Base-by-base conservation (phyloP, 2,329 filamentous ascomycete species). In the Pseudocercospora fijiensis region DNA sequence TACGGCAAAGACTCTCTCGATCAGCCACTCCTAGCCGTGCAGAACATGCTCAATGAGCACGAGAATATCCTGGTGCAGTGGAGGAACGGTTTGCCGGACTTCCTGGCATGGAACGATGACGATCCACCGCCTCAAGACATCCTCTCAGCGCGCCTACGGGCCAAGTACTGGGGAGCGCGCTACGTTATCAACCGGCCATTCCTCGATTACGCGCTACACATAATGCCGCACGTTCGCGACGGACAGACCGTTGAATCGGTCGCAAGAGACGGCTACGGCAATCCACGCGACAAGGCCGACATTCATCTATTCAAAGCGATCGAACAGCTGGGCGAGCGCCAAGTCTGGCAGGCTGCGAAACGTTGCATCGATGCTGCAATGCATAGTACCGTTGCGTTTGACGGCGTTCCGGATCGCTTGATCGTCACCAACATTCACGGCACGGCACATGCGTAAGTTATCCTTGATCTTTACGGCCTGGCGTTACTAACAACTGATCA, bases 341-440 rank as follows among this genome's bases (percentile, higher is more conserved):
- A 66, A 16, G 64, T 78, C 30, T 74, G 71, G 64, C 55, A 64
- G n/a, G 73, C 72, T 9, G 74, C 74, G 47, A 71, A 71, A 66
- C 75, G 73, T 30, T 92, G 89, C 64, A 84, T 95, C 61, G 81
- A 86, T 49, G 90, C 92, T 6, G 86, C 96, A 0, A 87, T 96
- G 59, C 83, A 90, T 73, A 97, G 94, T 75, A 98, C 94, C 0
- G 85, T 87, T 60, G 91, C 92, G 0, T 96, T 98, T 74, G 86
- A 90, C 74, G 82, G 90, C 83, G 76, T 90, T 80, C 72, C 88
- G 83, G 66, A 85, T 82, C 70, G 82, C 77, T 73, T 91, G 80
- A 89, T 97, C 58, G 88, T 98, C 61, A 98, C 94, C n/a, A 98
- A 97, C 65, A 88, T 96, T 24, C 96, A 96, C 78, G 93, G 94